Percentiles rank a stretch among this genome's conserved stretches.
These are phyloP conservation scores for Sonneratia alba DNA, from an alignment of 345 rosid species.

Conservation along the genomic window DNA sequence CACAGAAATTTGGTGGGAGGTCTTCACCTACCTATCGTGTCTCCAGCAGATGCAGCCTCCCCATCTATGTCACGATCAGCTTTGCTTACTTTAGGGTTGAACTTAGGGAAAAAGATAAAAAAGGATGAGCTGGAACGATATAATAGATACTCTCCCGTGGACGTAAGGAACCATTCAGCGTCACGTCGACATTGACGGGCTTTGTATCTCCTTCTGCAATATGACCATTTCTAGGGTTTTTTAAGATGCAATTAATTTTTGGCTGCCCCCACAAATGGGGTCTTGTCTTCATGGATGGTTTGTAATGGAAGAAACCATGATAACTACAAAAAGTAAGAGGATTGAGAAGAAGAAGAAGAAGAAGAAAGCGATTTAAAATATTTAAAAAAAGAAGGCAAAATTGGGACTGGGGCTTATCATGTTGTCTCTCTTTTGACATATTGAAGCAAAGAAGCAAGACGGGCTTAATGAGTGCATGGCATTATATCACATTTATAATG, in stretches of 20 bases:
- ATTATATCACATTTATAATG: background rate
- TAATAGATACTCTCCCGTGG: background rate
- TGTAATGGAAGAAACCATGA: background rate
- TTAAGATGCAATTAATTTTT: background rate
- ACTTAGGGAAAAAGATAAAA: background rate
- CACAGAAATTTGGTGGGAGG: background rate
- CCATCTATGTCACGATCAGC: background rate
- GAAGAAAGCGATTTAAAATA: background rate
- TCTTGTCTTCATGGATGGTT: background rate
- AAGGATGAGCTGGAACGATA: background rate
- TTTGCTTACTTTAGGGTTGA: background rate
- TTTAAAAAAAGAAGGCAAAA: background rate
- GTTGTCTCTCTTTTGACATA: background rate
- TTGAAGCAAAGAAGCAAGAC: background rate
- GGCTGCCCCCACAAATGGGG: too few relatives aligned
- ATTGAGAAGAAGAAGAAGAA: background rate
- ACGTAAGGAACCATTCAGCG: background rate
- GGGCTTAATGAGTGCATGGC: background rate
- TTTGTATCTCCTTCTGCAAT: background rate
- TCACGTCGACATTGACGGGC: background rate
- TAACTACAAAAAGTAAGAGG: background rate
- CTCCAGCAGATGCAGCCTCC: constrained; percentile 9
- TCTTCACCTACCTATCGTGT: background rate
- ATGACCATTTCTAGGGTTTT: too few relatives aligned
- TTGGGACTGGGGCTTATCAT: background rate